These are phyloP conservation scores for Chlamydomonas sp. DNA, from an alignment of 139 green algal genomes.

Conservation along the genomic window DNA sequence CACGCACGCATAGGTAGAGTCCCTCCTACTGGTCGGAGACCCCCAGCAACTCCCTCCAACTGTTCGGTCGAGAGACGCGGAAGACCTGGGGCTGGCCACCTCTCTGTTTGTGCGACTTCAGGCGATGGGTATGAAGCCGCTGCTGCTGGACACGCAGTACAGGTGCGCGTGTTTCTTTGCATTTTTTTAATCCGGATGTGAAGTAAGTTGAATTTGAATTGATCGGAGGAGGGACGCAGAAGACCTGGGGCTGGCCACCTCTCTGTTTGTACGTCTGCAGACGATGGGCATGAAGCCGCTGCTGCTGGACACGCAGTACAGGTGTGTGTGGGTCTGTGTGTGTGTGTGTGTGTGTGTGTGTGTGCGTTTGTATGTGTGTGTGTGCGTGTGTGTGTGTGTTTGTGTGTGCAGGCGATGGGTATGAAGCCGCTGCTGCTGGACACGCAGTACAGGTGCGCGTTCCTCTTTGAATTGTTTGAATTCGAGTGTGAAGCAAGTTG, in stretches of 20 bases:
- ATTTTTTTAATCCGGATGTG: too few relatives aligned
- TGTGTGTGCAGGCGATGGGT: constrained; percentile 40
- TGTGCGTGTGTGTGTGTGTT: too few relatives aligned
- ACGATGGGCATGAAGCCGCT: constrained; percentile 29
- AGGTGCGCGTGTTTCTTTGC: background rate
- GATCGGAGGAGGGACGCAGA: too few relatives aligned
- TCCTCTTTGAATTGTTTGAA: background rate
- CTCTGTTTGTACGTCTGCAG: constrained; percentile 58
- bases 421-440: constrained; percentile 38
- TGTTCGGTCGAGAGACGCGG: constrained; percentile 54
- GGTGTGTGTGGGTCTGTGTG: background rate
- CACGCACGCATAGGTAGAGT: constrained; percentile 45
- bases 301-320: constrained; percentile 46
- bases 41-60: constrained; percentile 83
- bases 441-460: constrained; percentile 29
- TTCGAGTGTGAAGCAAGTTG: constrained; percentile 20
- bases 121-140: constrained; percentile 27
- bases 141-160: constrained; percentile 48
- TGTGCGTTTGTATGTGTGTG: too few relatives aligned
- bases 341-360: too few relatives aligned
- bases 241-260: constrained; percentile 35
- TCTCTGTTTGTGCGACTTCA: constrained; percentile 59
- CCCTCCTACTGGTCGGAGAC: constrained; percentile 83
- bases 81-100: constrained; percentile 36
- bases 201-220: too few relatives aligned